A percentile compares a stretch with the other conserved stretches of the same genome.
Evolutionary conservation across 140 eudicot species (phyloP).

Genomic region (Senecio squalidus): DNA sequence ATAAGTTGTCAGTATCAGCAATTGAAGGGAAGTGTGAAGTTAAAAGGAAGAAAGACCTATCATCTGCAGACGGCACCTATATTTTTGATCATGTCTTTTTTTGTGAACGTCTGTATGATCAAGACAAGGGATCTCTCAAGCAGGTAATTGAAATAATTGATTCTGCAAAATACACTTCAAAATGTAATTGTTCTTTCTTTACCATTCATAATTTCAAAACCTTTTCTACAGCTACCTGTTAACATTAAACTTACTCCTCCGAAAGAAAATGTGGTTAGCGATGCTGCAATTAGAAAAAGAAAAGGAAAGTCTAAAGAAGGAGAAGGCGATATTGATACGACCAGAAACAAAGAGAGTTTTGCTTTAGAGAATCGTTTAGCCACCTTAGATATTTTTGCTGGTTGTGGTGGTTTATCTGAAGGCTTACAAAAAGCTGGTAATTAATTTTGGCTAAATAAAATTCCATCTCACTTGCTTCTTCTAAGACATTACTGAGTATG

Average conservation of each 20-base stretch:
- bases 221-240: constrained; percentile 44
- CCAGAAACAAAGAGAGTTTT: constrained; percentile 16
- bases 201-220: not conserved
- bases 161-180: not conserved
- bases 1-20: constrained; percentile 30
- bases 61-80: constrained; percentile 27
- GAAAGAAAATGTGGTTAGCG: constrained; percentile 23
- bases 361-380: constrained; percentile 26
- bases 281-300: constrained; percentile 44
- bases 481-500: not conserved
- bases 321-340: constrained; percentile 28
- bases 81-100: constrained; percentile 48
- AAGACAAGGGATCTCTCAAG: constrained; percentile 56
- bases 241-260: constrained; percentile 39
- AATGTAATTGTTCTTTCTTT: not conserved
- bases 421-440: constrained; percentile 76
- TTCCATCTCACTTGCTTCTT: not conserved
- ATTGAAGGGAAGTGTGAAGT: constrained; percentile 73
- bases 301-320: constrained; percentile 56
- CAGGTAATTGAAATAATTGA: constrained; percentile 37
- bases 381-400: constrained; percentile 81
- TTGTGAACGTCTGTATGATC: constrained; percentile 59
- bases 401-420: constrained; percentile 85
- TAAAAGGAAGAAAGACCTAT: constrained; percentile 42
- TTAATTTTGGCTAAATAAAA: constrained; percentile 2